Conservation (phyloP, 352 stramenopile species). For the Phytophthora megakarya region DNA sequence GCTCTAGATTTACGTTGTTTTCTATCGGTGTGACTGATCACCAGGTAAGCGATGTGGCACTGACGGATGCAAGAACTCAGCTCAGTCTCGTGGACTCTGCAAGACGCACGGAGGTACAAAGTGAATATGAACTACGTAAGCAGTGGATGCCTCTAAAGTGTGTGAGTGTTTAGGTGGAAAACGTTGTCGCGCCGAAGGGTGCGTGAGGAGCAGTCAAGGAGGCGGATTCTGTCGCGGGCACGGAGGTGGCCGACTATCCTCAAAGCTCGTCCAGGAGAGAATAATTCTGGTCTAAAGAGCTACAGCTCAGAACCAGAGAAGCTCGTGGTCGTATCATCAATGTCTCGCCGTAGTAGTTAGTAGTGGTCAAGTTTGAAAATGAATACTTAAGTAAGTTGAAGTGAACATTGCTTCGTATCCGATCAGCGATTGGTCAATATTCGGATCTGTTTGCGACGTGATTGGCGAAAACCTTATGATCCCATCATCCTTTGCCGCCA, state of each 20-base stretch:
- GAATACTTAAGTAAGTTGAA: constrained; percentile 38
- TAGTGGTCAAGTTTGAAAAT: constrained; percentile 13
- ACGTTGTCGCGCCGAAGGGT: constrained; percentile 57
- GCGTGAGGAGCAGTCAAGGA: constrained; percentile 74
- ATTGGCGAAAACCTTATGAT: constrained; percentile 23
- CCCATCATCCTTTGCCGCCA: constrained; percentile 45
- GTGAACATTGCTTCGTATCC: constrained; percentile 5
- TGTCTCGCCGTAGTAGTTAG: constrained; percentile 16
- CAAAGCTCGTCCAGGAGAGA: not conserved
- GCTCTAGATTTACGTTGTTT: constrained; percentile 2
- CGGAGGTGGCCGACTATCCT: constrained; percentile 20
- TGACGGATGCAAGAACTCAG: constrained; percentile 76
- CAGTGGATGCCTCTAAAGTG: constrained; percentile 1
- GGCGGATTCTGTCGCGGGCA: constrained; percentile 73
- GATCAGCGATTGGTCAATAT: constrained; percentile 22
- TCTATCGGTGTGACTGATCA: constrained; percentile 1
- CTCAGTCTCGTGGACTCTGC: constrained; percentile 81
- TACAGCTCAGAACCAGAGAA: not conserved
- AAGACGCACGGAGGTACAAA: constrained; percentile 86
- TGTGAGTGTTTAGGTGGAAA: constrained; percentile 55
- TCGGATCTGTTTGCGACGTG: not conserved
- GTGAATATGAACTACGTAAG: not conserved
- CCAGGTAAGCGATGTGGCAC: constrained; percentile 70
- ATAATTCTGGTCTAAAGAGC: constrained; percentile 3
- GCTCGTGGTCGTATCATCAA: not conserved